phyloP scores from a whole-genome alignment of 768 basidiomycete species.

The Guyanaporus albipodus region DNA sequence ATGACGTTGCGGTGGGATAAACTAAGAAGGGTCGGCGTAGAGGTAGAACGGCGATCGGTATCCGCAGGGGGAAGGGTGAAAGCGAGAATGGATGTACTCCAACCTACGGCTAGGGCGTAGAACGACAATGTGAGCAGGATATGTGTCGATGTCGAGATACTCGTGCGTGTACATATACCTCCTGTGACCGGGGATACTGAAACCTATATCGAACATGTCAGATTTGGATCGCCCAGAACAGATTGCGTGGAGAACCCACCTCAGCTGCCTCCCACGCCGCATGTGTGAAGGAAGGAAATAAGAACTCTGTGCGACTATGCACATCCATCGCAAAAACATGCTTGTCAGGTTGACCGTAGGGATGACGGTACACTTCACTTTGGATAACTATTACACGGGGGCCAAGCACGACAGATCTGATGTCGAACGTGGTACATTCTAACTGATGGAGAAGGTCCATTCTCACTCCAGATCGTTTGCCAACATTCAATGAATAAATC shows the following conservation, averaged over 20 bases:
- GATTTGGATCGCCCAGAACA: background rate
- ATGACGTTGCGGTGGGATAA: conserved; percentile 14
- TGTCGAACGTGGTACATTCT: background rate
- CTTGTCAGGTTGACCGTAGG: background rate
- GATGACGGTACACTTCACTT: background rate
- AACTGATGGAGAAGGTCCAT: conserved; percentile 8
- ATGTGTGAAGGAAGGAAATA: background rate
- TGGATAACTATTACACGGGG: conserved; percentile 12
- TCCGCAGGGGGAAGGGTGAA: conserved; percentile 6
- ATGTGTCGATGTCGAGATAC: conserved; percentile 18
- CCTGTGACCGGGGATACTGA: too few relatives aligned
- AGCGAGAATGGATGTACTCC: conserved; percentile 7
- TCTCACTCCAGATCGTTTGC: background rate
- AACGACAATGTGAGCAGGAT: conserved; percentile 8
- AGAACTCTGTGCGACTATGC: conserved; percentile 3
- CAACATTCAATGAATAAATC: conserved; percentile 4
- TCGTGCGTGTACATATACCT: too few relatives aligned
- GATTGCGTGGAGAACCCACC: background rate
- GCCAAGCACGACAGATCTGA: background rate
- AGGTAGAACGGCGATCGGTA: background rate
- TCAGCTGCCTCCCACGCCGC: background rate
- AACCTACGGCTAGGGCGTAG: background rate
- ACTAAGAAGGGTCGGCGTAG: background rate
- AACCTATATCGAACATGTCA: background rate
- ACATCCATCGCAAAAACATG: conserved; percentile 13